These are phyloP conservation scores for Suillus variegatus DNA, from an alignment of 768 basidiomycete genomes.

Conservation along the genomic window DNA sequence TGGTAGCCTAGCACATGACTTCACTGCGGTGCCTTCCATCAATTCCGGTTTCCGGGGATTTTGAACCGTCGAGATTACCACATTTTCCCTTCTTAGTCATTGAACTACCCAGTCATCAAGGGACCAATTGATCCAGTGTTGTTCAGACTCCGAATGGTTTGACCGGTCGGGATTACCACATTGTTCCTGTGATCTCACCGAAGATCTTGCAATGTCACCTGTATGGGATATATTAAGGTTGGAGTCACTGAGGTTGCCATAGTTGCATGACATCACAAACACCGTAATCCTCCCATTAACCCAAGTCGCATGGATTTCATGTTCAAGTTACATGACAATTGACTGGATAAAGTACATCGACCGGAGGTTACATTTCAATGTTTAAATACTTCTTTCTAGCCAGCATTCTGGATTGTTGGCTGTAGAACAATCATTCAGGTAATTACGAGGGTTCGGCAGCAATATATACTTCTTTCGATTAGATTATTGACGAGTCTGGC, in stretches of 20 bases:
- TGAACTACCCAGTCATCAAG: no score
- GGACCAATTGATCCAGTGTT: neutral
- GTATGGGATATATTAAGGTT: neutral
- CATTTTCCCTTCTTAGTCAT: no score
- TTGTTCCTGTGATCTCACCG: neutral
- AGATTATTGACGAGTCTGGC: neutral
- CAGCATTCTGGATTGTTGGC: neutral
- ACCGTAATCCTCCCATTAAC: neutral
- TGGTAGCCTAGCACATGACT: no score
- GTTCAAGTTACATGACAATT: neutral
- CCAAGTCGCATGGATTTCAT: neutral
- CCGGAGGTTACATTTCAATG: neutral
- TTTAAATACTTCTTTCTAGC: neutral
- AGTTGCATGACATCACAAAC: neutral
- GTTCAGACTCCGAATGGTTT: neutral
- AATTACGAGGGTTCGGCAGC: neutral
- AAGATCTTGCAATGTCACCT: neutral
- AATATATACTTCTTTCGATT: neutral
- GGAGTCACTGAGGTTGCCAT: neutral
- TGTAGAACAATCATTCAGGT: neutral
- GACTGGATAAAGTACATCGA: neutral
- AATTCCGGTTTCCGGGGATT: neutral
- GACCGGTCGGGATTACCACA: neutral
- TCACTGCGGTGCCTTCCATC: no score
- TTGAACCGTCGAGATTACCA: neutral